Evolutionary conservation across 2,329 filamentous ascomycete genomes (phyloP).

Genomic region (Clonostachys chloroleuca): DNA sequence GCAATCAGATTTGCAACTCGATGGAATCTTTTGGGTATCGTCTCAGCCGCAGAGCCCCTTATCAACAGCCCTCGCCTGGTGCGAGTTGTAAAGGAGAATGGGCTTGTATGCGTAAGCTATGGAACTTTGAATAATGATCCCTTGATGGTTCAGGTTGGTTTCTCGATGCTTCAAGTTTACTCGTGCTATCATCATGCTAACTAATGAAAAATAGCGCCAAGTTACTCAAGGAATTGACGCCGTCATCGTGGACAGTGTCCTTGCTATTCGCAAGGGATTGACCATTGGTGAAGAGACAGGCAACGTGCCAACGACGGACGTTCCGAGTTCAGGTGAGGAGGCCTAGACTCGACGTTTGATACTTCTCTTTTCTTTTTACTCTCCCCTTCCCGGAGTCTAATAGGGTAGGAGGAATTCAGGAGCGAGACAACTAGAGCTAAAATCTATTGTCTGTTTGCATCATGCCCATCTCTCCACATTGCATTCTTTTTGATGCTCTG

Average conservation of each 20-base stretch:
- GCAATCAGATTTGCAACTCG: slow-evolving; percentile 90
- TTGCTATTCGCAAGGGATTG: slow-evolving; percentile 87
- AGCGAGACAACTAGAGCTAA: too few species aligned
- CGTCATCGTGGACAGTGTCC: slow-evolving; percentile 92
- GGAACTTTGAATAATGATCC: slow-evolving; percentile 88
- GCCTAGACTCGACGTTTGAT: background rate
- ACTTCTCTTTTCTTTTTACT: too few species aligned
- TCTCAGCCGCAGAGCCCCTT: slow-evolving; percentile 82
- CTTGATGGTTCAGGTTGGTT: slow-evolving; percentile 75
- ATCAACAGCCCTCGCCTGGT: slow-evolving; percentile 87
- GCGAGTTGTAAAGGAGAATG: slow-evolving; percentile 88
- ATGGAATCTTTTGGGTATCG: slow-evolving; percentile 92
- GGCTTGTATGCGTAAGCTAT: slow-evolving; percentile 92
- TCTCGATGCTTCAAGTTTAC: background rate
- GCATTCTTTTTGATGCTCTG: too few species aligned
- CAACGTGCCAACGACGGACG: background rate
- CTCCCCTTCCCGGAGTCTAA: too few species aligned
- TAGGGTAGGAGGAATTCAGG: too few species aligned
- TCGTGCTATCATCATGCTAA: background rate
- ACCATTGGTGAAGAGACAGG: slow-evolving; percentile 34
- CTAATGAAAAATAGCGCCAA: slow-evolving; percentile 60
- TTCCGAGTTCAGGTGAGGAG: slow-evolving; percentile 8
- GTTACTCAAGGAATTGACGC: slow-evolving; percentile 95
- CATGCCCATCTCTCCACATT: too few species aligned
- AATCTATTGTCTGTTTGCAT: too few species aligned